phyloP scores from a whole-genome alignment of 306 rosid genomes.

The Lathyrus sativus region DNA sequence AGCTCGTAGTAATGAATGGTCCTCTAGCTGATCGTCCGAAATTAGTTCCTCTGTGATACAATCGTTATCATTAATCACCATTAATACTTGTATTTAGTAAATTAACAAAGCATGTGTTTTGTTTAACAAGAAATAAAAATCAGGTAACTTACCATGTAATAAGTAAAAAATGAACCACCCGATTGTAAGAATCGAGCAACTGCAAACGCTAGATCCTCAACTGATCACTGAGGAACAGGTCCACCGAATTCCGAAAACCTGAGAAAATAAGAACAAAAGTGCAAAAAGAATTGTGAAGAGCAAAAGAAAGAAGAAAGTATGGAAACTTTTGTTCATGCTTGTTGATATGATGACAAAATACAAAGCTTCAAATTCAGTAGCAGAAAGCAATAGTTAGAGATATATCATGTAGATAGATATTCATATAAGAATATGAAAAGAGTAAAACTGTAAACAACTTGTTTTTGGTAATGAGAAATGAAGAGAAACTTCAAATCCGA shows the following conservation, averaged over 20 bases:
- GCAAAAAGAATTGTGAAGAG: too few species aligned
- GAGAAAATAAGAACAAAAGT: not conserved
- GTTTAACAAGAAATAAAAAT: conserved; percentile 21
- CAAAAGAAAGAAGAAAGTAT: too few species aligned
- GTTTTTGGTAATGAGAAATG: too few species aligned
- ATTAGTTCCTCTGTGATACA: conserved; percentile 99
- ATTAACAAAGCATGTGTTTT: conserved; percentile 7
- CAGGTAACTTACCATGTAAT: conserved; percentile 83
- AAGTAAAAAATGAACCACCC: conserved; percentile 84
- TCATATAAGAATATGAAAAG: too few species aligned
- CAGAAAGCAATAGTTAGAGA: too few species aligned
- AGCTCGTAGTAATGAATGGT: conserved; percentile 90
- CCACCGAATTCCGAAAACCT: conserved; percentile 97
- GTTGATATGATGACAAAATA: too few species aligned
- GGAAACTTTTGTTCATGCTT: too few species aligned
- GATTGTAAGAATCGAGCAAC: conserved; percentile 88
- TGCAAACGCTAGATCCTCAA: conserved; percentile 87
- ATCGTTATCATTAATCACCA: conserved; percentile 40
- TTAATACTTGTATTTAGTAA: conserved; percentile 15
- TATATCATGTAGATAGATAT: too few species aligned
- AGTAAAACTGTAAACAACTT: too few species aligned
- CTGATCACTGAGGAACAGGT: conserved; percentile 72
- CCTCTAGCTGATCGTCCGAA: conserved; percentile 98
- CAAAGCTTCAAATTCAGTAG: too few species aligned
- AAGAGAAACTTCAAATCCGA: too few species aligned